Base-by-base conservation (phyloP, 768 basidiomycete genomes). In the Nidularia pulvinata region DNA sequence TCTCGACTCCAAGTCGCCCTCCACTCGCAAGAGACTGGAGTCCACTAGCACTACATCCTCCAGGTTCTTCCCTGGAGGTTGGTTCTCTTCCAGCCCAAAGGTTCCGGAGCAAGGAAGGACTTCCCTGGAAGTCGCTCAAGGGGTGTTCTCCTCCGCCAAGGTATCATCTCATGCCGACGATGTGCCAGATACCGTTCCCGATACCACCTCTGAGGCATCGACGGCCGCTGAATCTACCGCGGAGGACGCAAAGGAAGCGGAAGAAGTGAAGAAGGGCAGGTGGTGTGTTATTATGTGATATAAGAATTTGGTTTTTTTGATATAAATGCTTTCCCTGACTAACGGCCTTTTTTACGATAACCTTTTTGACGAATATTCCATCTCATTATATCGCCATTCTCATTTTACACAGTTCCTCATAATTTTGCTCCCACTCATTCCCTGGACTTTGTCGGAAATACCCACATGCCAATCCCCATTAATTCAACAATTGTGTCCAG, bases 41-140 rank as follows among this genome's bases (percentile, higher is more conserved):
- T 81, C 82, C 10, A 78, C 80, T 0, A 25, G 25, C 25, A 25
- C 25, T 25, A 67, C 80, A 2, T 82, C 82, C 14, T 81, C 80
- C 10, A 70, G 78, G 49, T 77, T 78, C 67, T 81, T 82, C 75
- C 80, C 80, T 3, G 82, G 82, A 34, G 79, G 75, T 2, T 82
- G 82, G 82, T 74, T 75, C 52, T 71, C 72, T 5, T 53, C 65
- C 11, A 59, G 72, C 7, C 61, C 66, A 16, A 77, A 72, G 59
- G 53, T 69, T 13, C 70, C 74, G 1, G 61, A 64, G 42, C 71
- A 75, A 58, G 75, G 71, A 44, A 65, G 79, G 48, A 60, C 79
- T 5, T 82, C 80, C 10, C 55, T 81, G 34, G 81, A 82, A 49
- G 65, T 72, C 50, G 81, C 79, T 22, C 65, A 69, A 49, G 81